These are phyloP conservation scores for Dipodascus geniculatus DNA, from an alignment of 805 yeast species.

Conservation along the genomic window DNA sequence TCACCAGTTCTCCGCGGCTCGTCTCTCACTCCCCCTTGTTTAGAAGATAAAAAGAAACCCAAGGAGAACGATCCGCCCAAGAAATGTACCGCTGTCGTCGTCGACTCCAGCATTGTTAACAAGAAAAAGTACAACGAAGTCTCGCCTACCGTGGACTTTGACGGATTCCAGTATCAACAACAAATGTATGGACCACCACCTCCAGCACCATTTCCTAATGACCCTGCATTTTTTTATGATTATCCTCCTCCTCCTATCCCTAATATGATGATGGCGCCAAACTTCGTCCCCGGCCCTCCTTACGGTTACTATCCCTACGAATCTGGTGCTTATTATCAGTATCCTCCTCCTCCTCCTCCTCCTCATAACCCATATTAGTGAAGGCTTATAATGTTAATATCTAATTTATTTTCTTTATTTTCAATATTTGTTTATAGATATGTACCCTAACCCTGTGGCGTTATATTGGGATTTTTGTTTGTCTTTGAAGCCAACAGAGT, in stretches of 20 bases:
- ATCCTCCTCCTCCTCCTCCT: not conserved
- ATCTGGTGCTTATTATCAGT: not conserved
- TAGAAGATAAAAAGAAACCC: not conserved
- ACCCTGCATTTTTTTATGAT: conserved; percentile 1
- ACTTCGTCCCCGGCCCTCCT: not conserved
- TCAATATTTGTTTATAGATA: not conserved
- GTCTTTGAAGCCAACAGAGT: too few relatives aligned
- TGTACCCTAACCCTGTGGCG: conserved; percentile 1
- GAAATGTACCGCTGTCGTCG: not conserved
- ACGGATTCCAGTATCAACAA: not conserved
- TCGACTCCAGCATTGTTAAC: not conserved
- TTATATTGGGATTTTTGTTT: too few relatives aligned
- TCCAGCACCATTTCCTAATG: not conserved
- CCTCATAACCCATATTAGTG: not conserved
- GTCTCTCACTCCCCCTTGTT: not conserved
- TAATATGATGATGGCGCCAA: not conserved
- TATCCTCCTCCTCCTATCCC: not conserved
- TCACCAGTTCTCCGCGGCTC: not conserved
- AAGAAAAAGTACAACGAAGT: not conserved
- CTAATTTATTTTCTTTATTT: not conserved
- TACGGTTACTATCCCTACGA: not conserved
- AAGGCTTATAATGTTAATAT: not conserved
- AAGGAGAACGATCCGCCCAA: not conserved
- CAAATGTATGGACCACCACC: conserved; percentile 1
- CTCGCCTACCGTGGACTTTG: not conserved